Base-by-base conservation (phyloP, 2,329 filamentous ascomycete species). In the Zasmidium angulare region DNA sequence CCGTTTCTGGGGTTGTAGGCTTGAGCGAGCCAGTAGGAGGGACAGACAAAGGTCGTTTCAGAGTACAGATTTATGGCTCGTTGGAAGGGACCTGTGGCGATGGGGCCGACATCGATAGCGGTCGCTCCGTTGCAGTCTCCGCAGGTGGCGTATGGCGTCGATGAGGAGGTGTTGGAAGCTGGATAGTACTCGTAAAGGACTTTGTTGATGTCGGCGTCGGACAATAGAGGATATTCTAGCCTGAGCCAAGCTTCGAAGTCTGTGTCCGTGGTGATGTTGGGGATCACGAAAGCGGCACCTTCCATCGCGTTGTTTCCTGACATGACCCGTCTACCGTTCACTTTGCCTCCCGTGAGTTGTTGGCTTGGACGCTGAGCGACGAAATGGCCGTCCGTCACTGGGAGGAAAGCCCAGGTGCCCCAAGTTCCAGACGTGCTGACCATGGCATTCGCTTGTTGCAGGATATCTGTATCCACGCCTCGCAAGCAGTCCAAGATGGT, bases 21-120 rank as follows among this genome's bases (percentile, higher is more conserved):
- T 26, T 79, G 73, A 1, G 79, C 78, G 58, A 85, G 71, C 83
- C 82, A 85, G 69, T 85, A 84, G 0, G 80, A 77, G 0, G 83
- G 79, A 66, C 84, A 86, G 48, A 81, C n/a, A n/a, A n/a, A n/a
- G 1, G 81, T 82, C 0, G 78, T 74, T 69, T 86, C 84, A 47
- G 78, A 81, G 63, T 81, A 81, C 47, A 86, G 77, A 65, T 84
- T 81, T 59, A 76, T 73, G 12, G 77, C 80, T 19, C 79, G 24
- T 50, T 58, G 56, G 11, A 29, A 46, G 7, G 23, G 55, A 78
- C 2, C 75, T 80, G 46, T 77, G 75, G 31, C 75, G 73, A 22
- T 26, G 17, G 56, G 31, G 46, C 79, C 81, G 31, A 81, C 75
- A 43, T 81, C 81, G 20, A 84, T 70, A 1, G 83, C 81, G 3